phyloP scores from a whole-genome alignment of 345 rosid species.

The Lepidium africanum region DNA sequence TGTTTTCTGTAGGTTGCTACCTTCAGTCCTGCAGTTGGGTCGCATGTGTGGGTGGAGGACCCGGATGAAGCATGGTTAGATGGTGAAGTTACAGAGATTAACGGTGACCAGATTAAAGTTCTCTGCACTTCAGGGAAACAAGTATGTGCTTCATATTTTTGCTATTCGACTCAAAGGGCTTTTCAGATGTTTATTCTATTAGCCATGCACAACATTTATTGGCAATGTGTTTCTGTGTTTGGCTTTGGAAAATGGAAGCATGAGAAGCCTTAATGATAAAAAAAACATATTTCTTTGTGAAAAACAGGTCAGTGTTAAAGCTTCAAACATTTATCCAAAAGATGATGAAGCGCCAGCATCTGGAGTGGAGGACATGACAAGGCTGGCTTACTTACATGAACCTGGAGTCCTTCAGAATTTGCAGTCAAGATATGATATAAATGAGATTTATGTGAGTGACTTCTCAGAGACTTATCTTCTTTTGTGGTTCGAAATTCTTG shows the following conservation, averaged over 20 bases:
- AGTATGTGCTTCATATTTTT: constrained; percentile 37
- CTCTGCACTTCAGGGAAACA: constrained; percentile 81
- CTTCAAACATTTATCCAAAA: constrained; percentile 67
- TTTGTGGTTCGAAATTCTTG: background rate
- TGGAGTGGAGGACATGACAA: constrained; percentile 99
- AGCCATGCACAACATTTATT: background rate
- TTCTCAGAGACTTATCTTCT: constrained; percentile 41
- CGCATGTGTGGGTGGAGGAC: constrained; percentile 94
- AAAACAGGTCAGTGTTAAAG: constrained; percentile 61
- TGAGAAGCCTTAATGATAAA: background rate
- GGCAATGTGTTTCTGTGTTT: background rate
- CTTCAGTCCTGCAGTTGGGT: constrained; percentile 55
- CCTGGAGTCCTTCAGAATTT: constrained; percentile 96
- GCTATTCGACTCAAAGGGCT: background rate
- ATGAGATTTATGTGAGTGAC: constrained; percentile 84
- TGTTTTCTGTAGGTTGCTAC: constrained; percentile 47
- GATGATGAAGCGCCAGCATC: constrained; percentile 86
- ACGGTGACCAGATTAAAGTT: constrained; percentile 67
- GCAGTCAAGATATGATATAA: constrained; percentile 93
- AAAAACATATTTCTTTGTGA: background rate
- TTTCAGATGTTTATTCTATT: background rate
- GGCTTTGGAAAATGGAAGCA: background rate
- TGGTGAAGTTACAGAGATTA: constrained; percentile 77
- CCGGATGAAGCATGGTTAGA: constrained; percentile 84
- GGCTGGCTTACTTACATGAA: constrained; percentile 95